Evolutionary conservation across 148 eudicot species (phyloP), one percentile per base, ranked within the genome.

Genomic region (Cornus controversa): DNA sequence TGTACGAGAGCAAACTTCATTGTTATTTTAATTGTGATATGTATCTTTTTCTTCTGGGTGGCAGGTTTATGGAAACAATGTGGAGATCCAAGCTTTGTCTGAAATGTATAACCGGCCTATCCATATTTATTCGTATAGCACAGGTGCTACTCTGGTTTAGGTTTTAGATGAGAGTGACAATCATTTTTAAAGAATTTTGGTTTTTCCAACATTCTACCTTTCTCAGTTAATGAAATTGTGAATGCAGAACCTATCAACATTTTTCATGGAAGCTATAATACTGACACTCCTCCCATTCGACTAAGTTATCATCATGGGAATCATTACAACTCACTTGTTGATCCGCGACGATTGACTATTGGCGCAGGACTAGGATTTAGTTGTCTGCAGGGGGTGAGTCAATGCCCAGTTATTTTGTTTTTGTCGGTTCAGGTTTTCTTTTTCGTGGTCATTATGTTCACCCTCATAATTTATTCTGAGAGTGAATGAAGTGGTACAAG

Each of bases 51-150:
- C 57, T 74, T 70, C 45, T 74, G 69, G 63, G 8, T 80, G 79
- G 73, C 84, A 96, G 99, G 98, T 96, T 73, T 96, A 96, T 82
- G 99, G 99, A 66, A 96, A 96, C 86, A 96, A 96, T 76, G 80
- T 90, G 81, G 99, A 96, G 84, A 93, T 96, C 70, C 99, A 96
- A 84, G 97, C 97, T 31, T 63, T 96, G 58, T 91, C 94, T 54
- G 99, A 96, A 78, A 96, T 96, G 97, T 96, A 96, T 79, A 96
- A 93, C 69, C 92, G 98, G 71, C 99, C 99, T n/a, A 96, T 96
- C 73, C 99, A 96, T 79, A 93, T 96, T 20, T 96, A 93, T 87
- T 93, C 99, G 20, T 93, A 96, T 80, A 88, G 91, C 85, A 91
- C 98, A 76, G 99, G 99, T 96, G 20, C 45, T 75, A 73, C 54